Evolutionary conservation across 306 rosid species (phyloP).

Genomic region (Neltuma alba): DNA sequence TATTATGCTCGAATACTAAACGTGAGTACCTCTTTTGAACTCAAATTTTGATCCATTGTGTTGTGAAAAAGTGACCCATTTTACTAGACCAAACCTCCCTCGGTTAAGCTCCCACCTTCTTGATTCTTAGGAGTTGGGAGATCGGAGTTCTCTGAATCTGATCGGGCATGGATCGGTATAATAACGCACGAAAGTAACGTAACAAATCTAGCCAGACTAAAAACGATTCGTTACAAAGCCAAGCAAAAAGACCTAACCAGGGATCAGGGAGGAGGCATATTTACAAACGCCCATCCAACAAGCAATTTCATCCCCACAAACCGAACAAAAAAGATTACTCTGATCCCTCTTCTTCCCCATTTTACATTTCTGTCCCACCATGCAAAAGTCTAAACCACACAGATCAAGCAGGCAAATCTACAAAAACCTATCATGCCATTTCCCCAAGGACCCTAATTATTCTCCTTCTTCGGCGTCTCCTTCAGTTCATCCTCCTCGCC

Average conservation of each 20-base stretch:
- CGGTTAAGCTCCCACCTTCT: no score
- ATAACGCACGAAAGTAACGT: neutral
- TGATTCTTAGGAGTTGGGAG: no score
- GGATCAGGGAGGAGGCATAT: neutral
- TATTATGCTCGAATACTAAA: no score
- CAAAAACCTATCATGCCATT: slow-evolving; percentile 33
- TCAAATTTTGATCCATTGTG: no score
- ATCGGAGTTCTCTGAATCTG: neutral
- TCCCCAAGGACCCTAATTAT: neutral
- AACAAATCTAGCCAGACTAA: neutral
- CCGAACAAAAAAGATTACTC: neutral
- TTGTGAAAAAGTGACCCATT: no score
- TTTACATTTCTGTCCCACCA: neutral
- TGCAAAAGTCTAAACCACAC: neutral
- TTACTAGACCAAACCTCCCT: no score
- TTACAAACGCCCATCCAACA: neutral
- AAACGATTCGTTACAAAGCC: neutral
- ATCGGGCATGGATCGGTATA: neutral
- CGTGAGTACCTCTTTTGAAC: no score
- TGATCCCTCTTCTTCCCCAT: neutral
- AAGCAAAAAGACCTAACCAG: neutral
- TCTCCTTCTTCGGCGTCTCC: neutral
- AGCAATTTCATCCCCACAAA: neutral
- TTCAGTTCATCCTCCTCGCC: neutral
- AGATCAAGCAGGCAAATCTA: slow-evolving; percentile 14